Evolutionary conservation across 2,329 filamentous ascomycete genomes (phyloP), one percentile per base, ranked within the genome.

Genomic region (Mariannaea elegans): DNA sequence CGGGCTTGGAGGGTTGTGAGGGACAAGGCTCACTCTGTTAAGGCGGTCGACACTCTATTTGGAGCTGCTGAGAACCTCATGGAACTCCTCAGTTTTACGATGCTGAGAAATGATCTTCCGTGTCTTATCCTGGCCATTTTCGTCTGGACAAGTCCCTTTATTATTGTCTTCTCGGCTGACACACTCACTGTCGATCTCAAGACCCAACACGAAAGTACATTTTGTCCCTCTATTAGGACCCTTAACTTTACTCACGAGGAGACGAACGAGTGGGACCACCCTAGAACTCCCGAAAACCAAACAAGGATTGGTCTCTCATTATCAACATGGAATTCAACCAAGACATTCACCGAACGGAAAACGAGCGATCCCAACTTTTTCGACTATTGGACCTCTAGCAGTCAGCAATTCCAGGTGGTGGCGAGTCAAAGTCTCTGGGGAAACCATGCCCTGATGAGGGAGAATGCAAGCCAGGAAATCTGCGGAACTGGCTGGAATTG

Each of bases 401-500:
- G 65, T 13, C 31, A 23, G 8, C 67, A 70, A n/a, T 67, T 63
- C 34, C 29, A 58, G 1, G 53, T 53, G 16, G 49, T 70, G 12
- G 62, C 64, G 13, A 34, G 54, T 10, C 64, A 58, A 31, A 65
- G 65, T 7, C 64, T 61, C 13, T 70, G 67, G 27, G 36, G 48
- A 0, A 49, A 65, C 10, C 62, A 63, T 14, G 48, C 67, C 1
- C 50, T 70, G 2, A 59, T 64, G 49, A 59, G 55, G 1, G 47
- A 62, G 4, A 48, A 65, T 14, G 60, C 67, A 1, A 38, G 58
- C 2, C 2, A 27, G 0, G 56, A 69, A 2, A 66, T 70, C n/a
- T 70, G 67, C 8, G 67, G 67, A 4, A 21, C n/a, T 8, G 67
- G 67, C 7, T 70, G 67, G 67, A 69, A 70, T 23, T 70, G 67